Percentiles rank a stretch among this genome's conserved stretches.
These are phyloP conservation scores for Kickxella alabastrina DNA, from an alignment of 192 early-diverging fungal genomes.

Conservation along the genomic window DNA sequence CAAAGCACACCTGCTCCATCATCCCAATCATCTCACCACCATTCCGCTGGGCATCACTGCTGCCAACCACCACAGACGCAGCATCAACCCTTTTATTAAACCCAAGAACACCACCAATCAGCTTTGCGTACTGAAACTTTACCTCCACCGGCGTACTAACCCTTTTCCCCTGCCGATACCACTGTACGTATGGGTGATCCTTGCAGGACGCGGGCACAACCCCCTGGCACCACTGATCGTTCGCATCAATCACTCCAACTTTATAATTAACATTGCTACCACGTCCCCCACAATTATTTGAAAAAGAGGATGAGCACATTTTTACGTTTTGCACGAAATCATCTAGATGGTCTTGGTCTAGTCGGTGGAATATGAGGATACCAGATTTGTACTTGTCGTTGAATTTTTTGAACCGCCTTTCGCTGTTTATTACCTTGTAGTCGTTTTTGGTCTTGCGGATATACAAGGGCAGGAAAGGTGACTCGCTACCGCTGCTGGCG, in stretches of 20 bases:
- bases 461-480: not conserved
- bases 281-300: too few species aligned
- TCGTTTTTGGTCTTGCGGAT: not conserved
- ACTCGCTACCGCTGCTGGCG: not conserved
- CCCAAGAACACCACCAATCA: not conserved
- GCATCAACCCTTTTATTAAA: not conserved
- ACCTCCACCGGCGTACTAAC: not conserved
- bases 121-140: constrained; percentile 9
- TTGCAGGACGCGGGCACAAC: constrained; percentile 4
- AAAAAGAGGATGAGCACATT: not conserved
- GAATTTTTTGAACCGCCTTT: constrained; percentile 6
- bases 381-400: constrained; percentile 1
- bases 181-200: constrained; percentile 8
- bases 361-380: constrained; percentile 3
- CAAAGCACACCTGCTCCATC: not conserved
- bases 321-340: not conserved
- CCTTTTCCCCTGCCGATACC: constrained; percentile 2
- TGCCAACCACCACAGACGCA: not conserved
- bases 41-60: too few species aligned
- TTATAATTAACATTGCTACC: too few species aligned
- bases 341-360: not conserved
- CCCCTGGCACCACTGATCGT: constrained; percentile 1
- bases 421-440: constrained; percentile 3
- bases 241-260: constrained; percentile 5
- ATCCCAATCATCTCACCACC: too few species aligned